A percentile compares a stretch with the other conserved stretches of the same genome.
Conservation (phyloP, 805 yeast genomes). For the Metschnikowia similis region DNA sequence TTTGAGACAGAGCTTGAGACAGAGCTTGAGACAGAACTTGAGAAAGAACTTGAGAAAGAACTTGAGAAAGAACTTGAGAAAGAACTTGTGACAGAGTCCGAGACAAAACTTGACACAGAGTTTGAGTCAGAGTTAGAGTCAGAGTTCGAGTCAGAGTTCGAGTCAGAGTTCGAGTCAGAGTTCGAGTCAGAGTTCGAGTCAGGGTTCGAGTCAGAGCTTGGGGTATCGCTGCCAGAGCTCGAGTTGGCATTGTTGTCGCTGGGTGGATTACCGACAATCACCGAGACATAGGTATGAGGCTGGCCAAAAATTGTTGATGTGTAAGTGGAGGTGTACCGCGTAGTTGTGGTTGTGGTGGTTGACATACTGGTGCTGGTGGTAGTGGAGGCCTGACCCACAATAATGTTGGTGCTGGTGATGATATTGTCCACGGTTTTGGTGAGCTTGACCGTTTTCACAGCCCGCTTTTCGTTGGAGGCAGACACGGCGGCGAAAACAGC, state of each 20-base stretch:
- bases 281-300: conserved; percentile 28
- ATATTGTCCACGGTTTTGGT: conserved; percentile 33
- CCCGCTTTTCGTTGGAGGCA: conserved; percentile 12
- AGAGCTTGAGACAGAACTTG: background rate
- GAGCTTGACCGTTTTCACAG: conserved; percentile 27
- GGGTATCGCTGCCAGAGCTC: background rate
- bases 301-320: conserved; percentile 40
- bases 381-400: conserved; percentile 28
- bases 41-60: too few species aligned
- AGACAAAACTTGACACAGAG: background rate
- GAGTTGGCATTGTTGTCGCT: background rate
- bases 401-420: conserved; percentile 31
- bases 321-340: conserved; percentile 41
- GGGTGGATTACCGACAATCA: background rate
- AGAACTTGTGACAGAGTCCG: background rate
- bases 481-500: conserved; percentile 3
- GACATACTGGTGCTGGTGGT: conserved; percentile 24
- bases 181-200: background rate
- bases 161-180: background rate
- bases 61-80: too few species aligned
- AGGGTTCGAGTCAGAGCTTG: background rate
- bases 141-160: background rate
- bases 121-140: background rate
- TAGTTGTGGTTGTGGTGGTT: conserved; percentile 34
- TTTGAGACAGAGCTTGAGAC: background rate